These are phyloP conservation scores for Colletotrichum graminicola DNA, from an alignment of 2,329 filamentous ascomycete genomes.

Conservation along the genomic window DNA sequence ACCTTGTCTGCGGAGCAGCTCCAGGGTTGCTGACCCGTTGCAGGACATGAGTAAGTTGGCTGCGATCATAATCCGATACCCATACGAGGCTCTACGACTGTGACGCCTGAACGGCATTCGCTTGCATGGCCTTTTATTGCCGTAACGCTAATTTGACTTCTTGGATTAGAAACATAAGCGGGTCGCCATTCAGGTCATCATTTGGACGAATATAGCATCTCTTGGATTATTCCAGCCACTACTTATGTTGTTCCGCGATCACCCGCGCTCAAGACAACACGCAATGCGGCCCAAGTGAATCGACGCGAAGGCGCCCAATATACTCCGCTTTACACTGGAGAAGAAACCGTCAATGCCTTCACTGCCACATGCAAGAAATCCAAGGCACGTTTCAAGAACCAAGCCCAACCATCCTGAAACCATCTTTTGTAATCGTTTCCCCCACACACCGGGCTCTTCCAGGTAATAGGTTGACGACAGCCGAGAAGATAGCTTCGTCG, in stretches of 20 bases:
- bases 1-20: not conserved
- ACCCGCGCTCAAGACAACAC: not conserved
- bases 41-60: not conserved
- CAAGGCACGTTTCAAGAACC: slow-evolving; percentile 7
- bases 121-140: not conserved
- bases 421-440: slow-evolving; percentile 2
- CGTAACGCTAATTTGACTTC: not conserved
- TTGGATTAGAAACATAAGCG: not conserved
- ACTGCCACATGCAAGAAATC: slow-evolving; percentile 29
- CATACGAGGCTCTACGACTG: not conserved
- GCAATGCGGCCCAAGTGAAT: not conserved
- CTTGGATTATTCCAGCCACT: not conserved
- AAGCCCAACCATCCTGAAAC: slow-evolving; percentile 37
- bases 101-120: not conserved
- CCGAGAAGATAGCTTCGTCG: slow-evolving; percentile 32
- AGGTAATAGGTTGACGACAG: slow-evolving; percentile 13
- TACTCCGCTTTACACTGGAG: slow-evolving; percentile 1
- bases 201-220: not conserved
- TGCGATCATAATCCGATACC: not conserved
- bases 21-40: not conserved
- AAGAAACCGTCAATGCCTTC: slow-evolving; percentile 2
- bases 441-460: slow-evolving; percentile 9
- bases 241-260: not conserved
- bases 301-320: not conserved
- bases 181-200: not conserved